phyloP scores from a whole-genome alignment of 305 asterid species.

The Stenogyne calaminthoides region DNA sequence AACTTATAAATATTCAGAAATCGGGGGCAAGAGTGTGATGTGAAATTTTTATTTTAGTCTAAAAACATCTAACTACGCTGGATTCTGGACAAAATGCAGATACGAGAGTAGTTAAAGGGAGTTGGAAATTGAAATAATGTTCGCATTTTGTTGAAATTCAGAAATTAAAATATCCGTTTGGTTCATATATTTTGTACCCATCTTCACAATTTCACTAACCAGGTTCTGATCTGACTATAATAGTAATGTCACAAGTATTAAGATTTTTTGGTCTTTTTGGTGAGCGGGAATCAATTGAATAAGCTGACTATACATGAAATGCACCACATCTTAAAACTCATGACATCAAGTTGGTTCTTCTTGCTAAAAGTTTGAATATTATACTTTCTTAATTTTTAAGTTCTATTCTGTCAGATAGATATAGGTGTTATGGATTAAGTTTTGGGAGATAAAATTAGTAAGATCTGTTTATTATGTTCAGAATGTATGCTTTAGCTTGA shows the following conservation, averaged over 20 bases:
- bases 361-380: not conserved
- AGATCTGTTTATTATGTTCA: not conserved
- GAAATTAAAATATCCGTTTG: not conserved
- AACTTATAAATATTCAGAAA: not conserved
- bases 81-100: not conserved
- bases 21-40: constrained; percentile 1
- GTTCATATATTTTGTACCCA: not conserved
- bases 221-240: not conserved
- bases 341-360: not conserved
- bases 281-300: not conserved
- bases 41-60: not conserved
- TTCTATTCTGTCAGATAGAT: not conserved
- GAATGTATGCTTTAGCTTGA: not conserved
- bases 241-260: not conserved
- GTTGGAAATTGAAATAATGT: not conserved
- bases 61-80: not conserved
- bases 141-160: not conserved
- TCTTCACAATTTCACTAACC: not conserved
- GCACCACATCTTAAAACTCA: not conserved
- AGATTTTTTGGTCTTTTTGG: not conserved
- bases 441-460: not conserved
- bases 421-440: not conserved
- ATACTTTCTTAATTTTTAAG: not conserved
- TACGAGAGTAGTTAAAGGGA: not conserved
- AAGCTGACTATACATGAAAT: not conserved